A percentile compares a stretch with the other conserved stretches of the same genome.
These are phyloP conservation scores for Syncephalastrum racemosum DNA, from an alignment of 371 early-diverging fungal genomes.

Conservation along the genomic window DNA sequence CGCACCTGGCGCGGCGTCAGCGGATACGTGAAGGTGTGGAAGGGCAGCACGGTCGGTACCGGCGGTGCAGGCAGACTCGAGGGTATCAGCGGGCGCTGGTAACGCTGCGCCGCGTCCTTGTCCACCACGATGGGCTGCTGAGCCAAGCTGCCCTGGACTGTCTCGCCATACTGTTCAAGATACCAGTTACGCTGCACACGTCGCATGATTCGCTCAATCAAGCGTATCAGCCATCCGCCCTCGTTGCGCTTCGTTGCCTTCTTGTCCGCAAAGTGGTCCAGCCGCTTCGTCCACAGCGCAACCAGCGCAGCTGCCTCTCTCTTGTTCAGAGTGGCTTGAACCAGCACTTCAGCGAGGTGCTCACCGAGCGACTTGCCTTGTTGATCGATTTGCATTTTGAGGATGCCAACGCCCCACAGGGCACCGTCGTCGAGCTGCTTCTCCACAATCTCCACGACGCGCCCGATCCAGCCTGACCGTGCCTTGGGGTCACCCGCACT, in stretches of 20 bases:
- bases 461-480: conserved; percentile 76
- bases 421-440: conserved; percentile 73
- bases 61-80: conserved; percentile 57
- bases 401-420: conserved; percentile 55
- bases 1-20: conserved; percentile 81
- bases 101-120: conserved; percentile 38
- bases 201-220: conserved; percentile 61
- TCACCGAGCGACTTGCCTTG: conserved; percentile 27
- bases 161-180: conserved; percentile 40
- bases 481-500: conserved; percentile 19
- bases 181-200: conserved; percentile 72
- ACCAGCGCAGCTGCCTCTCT: conserved; percentile 4
- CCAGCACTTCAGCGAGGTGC: conserved; percentile 27
- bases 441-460: conserved; percentile 76
- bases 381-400: conserved; percentile 16
- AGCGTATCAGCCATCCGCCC: conserved; percentile 77
- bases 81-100: conserved; percentile 65
- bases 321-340: conserved; percentile 15
- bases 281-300: conserved; percentile 33
- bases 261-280: conserved; percentile 20
- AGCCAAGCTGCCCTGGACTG: conserved; percentile 5
- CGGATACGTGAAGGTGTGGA: conserved; percentile 93
- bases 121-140: conserved; percentile 18
- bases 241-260: conserved; percentile 54
- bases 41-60: conserved; percentile 88